Evolutionary conservation across 768 basidiomycete genomes (phyloP), one percentile per base, ranked within the genome.

Genomic region (Amanita rubescens): DNA sequence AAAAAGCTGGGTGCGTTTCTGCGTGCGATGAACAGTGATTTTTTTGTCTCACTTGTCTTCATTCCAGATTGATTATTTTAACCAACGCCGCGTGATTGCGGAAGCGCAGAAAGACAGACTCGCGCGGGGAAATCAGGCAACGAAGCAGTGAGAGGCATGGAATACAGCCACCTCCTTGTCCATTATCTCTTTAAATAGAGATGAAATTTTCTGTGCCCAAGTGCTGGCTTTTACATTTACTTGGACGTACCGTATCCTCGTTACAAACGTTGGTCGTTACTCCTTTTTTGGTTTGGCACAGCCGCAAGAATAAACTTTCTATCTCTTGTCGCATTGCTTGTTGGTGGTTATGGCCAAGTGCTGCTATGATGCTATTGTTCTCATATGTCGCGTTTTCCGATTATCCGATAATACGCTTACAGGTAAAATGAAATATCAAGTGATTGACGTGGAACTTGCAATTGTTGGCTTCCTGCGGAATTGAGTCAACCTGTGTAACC

Each of bases 51-150:
- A 35, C 32, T 2, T 12, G 25, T 49, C 25, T 34, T 39, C 37
- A 20, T 24, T 47, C 15, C 59, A 97, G 94, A 85, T 97, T 61
- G 89, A 90, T 24, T 95, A 97, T 67, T 96, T 97, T 63, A 95
- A 96, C 72, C 88, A 91, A 65, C 82, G 93, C 33, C 77, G 94
- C 50, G 79, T 90, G 33, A 78, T 94, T 49, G 87, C 82, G 8
- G 88, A 87, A 56, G 81, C 83, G 53, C 90, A 91, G 67, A 88
- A 85, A 62, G 81, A 82, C 37, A 71, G 85, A 50, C 75, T 90
- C 27, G 78, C 78, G 15, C 74, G 74, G 55, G 72, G 70, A 5
- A 67, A 63, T 51, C 65, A 66, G 20, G 69, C 74, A 55, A 63
- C 61, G 12, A 67, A 69, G 49, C 68, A 67, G 35, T 55, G 67